Conservation (phyloP, 495 filamentous ascomycete species). For the Emericellopsis terricola region DNA sequence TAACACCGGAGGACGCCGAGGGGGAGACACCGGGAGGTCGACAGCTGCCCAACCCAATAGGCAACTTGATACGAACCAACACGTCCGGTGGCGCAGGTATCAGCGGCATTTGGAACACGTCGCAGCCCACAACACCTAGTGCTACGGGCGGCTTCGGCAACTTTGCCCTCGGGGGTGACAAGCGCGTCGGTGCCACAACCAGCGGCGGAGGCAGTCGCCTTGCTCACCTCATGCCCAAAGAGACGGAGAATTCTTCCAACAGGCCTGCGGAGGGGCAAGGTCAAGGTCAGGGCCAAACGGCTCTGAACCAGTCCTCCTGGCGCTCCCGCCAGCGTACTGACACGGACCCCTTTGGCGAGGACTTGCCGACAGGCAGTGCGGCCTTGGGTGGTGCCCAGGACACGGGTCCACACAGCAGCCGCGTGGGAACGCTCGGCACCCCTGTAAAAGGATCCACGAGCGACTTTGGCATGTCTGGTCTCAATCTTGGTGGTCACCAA, state of each 20-base stretch:
- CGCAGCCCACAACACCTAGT: constrained; percentile 3
- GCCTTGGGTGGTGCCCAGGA: constrained; percentile 64
- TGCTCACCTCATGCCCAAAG: constrained; percentile 66
- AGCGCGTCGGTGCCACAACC: constrained; percentile 46
- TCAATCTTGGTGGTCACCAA: constrained; percentile 37
- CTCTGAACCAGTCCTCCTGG: constrained; percentile 23
- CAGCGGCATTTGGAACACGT: constrained; percentile 53
- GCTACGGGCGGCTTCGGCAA: constrained; percentile 78
- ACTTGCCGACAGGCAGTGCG: constrained; percentile 51
- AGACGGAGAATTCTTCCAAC: too few relatives aligned
- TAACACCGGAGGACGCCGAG: too few relatives aligned
- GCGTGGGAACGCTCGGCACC: constrained; percentile 30
- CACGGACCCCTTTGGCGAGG: constrained; percentile 66
- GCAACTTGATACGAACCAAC: constrained; percentile 48
- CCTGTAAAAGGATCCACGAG: constrained; percentile 37
- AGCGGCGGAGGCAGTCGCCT: constrained; percentile 63
- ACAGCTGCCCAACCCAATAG: too few relatives aligned
- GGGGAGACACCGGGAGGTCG: too few relatives aligned
- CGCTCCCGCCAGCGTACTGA: constrained; percentile 45
- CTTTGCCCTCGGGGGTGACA: constrained; percentile 61
- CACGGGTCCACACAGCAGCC: constrained; percentile 26
- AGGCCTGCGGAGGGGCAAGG: constrained; percentile 43
- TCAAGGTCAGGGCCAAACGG: constrained; percentile 15
- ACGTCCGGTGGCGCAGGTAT: constrained; percentile 27
- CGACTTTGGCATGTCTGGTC: constrained; percentile 70